These are phyloP conservation scores for Metrosideros polymorpha DNA, from an alignment of 441 rosid genomes.

Conservation along the genomic window DNA sequence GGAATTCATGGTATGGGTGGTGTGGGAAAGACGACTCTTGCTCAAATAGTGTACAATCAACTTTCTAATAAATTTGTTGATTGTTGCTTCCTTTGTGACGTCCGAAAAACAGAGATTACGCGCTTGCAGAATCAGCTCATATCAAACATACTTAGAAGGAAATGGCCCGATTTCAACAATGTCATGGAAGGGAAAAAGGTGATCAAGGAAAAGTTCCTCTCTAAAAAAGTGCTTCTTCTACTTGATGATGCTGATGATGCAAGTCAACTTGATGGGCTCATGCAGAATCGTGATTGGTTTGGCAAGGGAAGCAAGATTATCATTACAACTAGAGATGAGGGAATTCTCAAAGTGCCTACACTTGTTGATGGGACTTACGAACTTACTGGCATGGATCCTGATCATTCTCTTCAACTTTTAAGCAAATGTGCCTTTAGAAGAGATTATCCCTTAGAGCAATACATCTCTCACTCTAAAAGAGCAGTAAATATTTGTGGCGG, in stretches of 20 bases:
- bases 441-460: not conserved
- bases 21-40: too few species aligned
- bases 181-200: too few species aligned
- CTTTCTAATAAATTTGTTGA: too few species aligned
- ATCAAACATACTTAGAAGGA: too few species aligned
- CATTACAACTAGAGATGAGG: not conserved
- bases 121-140: too few species aligned
- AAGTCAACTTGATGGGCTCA: not conserved
- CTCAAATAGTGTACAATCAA: too few species aligned
- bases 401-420: not conserved
- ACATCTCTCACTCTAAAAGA: not conserved
- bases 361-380: not conserved
- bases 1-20: too few species aligned
- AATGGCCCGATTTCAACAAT: too few species aligned
- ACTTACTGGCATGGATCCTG: not conserved
- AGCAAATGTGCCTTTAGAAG: not conserved
- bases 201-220: not conserved
- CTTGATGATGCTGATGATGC: not conserved
- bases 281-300: not conserved
- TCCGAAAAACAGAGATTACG: too few species aligned
- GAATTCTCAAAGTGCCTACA: not conserved
- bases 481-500: not conserved
- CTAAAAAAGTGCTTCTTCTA: not conserved
- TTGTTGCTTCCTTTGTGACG: too few species aligned
- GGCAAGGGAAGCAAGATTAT: not conserved